phyloP scores from a whole-genome alignment of 148 eudicot species.

The Simmondsia chinensis region DNA sequence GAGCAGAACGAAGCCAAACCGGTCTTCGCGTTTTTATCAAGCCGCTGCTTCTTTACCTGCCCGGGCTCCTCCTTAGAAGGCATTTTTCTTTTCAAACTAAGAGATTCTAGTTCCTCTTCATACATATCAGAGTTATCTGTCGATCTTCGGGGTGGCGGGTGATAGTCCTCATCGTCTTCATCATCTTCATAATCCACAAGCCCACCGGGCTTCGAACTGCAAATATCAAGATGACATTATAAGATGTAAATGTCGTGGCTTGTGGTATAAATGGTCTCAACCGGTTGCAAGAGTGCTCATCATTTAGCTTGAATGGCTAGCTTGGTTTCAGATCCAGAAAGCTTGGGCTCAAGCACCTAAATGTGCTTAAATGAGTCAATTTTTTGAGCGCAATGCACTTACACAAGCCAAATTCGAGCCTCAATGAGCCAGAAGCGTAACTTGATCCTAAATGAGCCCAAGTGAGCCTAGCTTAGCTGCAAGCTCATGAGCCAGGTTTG shows the following conservation, averaged over 20 bases:
- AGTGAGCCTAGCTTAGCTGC: too few species aligned
- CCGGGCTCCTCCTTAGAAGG: constrained; percentile 48
- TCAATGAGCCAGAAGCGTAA: too few species aligned
- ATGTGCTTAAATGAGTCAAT: too few species aligned
- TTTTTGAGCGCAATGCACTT: too few species aligned
- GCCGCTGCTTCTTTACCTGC: constrained; percentile 44
- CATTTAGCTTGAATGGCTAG: too few species aligned
- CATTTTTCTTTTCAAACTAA: constrained; percentile 55
- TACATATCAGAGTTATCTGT: constrained; percentile 53
- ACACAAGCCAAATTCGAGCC: too few species aligned
- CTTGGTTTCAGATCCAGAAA: too few species aligned
- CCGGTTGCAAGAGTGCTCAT: too few species aligned
- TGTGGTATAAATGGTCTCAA: too few species aligned
- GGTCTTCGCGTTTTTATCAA: constrained; percentile 35
- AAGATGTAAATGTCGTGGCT: background rate
- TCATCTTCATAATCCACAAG: constrained; percentile 95
- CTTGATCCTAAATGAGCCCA: too few species aligned
- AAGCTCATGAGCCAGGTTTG: too few species aligned
- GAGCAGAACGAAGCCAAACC: constrained; percentile 74
- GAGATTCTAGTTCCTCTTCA: constrained; percentile 42
- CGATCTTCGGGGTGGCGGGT: constrained; percentile 73
- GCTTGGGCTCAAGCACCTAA: too few species aligned
- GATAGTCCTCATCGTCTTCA: constrained; percentile 90
- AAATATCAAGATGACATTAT: background rate
- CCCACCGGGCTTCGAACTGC: constrained; percentile 56